Percentiles rank a stretch among this genome's conserved stretches.
Evolutionary conservation across 2,329 filamentous ascomycete genomes (phyloP).

Genomic region (Fusarium sp.): DNA sequence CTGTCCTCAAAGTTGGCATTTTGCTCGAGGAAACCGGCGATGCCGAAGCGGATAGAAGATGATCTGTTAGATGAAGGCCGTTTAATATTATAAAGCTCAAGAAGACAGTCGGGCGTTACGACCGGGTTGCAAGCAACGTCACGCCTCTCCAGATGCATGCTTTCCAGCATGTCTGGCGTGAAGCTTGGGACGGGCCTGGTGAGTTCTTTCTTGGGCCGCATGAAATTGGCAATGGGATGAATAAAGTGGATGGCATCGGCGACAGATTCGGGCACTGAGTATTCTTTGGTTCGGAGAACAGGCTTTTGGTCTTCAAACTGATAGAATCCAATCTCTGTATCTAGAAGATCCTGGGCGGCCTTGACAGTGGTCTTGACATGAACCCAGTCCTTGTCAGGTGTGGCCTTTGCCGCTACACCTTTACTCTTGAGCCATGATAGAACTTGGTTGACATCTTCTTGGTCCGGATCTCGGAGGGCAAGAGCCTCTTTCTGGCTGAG

Average conservation of each 20-base stretch:
- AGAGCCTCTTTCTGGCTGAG: slow-evolving; percentile 57
- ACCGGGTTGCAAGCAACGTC: slow-evolving; percentile 51
- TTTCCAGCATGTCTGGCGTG: slow-evolving; percentile 17
- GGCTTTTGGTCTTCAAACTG: slow-evolving; percentile 56
- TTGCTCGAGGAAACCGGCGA: slow-evolving; percentile 66
- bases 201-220: slow-evolving; percentile 57
- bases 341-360: slow-evolving; percentile 58
- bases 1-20: slow-evolving; percentile 62
- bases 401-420: slow-evolving; percentile 53
- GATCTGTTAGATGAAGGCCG: slow-evolving; percentile 50
- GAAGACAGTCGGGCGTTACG: slow-evolving; percentile 60
- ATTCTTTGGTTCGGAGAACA: slow-evolving; percentile 61
- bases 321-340: slow-evolving; percentile 60
- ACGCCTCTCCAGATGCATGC: slow-evolving; percentile 37
- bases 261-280: slow-evolving; percentile 61
- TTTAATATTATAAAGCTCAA: slow-evolving; percentile 62
- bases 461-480: slow-evolving; percentile 55
- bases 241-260: slow-evolving; percentile 61
- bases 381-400: slow-evolving; percentile 59
- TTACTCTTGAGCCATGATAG: slow-evolving; percentile 59
- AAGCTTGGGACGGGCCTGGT: slow-evolving; percentile 36
- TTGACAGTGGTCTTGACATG: slow-evolving; percentile 59
- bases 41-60: slow-evolving; percentile 59
- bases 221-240: slow-evolving; percentile 65
- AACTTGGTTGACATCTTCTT: slow-evolving; percentile 55